Base-by-base conservation (phyloP, 2,329 filamentous ascomycete genomes). In the Alternaria atra region DNA sequence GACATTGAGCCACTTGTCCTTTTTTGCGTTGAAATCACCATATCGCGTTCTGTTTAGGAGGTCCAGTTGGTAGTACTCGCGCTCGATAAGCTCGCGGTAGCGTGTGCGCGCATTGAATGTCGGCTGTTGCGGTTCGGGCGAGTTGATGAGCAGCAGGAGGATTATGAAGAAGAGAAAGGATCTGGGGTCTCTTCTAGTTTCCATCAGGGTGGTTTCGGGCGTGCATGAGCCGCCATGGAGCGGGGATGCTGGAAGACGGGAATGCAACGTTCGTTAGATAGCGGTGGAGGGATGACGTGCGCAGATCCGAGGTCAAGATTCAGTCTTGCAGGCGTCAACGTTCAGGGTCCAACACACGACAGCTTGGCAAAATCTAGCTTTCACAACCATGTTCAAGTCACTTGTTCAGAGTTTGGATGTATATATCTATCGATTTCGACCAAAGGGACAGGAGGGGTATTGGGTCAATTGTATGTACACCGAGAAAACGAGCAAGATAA, bases 1-100 rank as follows among this genome's bases (percentile, higher is more conserved):
- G 52, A 97, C 81, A 52, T 84, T 84, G 59, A 80, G 64, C 84
- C 82, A 86, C 65, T 76, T 81, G 60, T 81, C 74, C 9, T 79
- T 73, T 30, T 61, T 63, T 20, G 81, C 76, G 70, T 83, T 77
- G 39, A 88, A 83, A 54, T 86, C 83, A 35, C 84, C 85, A 76
- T 73, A 77, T 34, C 56, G 61, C 17, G 76, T 78, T 15, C 58
- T 59, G 32, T 78, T 79, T n/a, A 79, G 52, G 13, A 84, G 72
- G 13, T 78, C 77, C 20, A 88, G 79, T 55, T 83, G 82, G 63
- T 80, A 77, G 67, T 82, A 81, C 75, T 88, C 85, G 63, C 82
- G 79, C 17, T 78, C 77, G 55, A 87, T 77, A 58, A 84, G 80
- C 63, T 83, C 80, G 58, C 85, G 81, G 63, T 73, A 79, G 50